Percentiles rank a stretch among this genome's conserved stretches.
Conservation (phyloP, 2,329 filamentous ascomycete species). For the Beauveria sp. region DNA sequence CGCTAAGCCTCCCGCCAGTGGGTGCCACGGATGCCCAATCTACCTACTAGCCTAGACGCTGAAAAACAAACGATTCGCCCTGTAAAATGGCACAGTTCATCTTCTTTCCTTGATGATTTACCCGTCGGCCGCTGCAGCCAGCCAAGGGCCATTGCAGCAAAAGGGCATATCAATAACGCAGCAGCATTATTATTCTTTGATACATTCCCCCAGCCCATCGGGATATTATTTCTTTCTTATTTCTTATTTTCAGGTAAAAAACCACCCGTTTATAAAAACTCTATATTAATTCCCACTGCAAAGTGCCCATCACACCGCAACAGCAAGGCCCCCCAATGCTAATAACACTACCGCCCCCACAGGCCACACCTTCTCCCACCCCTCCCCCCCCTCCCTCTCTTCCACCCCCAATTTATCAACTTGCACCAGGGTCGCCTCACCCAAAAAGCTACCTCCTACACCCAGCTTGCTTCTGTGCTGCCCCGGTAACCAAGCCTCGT, state of each 20-base stretch:
- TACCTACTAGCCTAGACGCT: background rate
- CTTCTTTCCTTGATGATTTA: background rate
- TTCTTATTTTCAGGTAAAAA: background rate
- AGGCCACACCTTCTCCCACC: background rate
- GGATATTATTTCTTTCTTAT: background rate
- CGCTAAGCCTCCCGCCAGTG: no score
- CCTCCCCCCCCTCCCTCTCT: no score
- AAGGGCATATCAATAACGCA: no score
- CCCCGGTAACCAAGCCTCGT: constrained; percentile 9
- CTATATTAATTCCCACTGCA: background rate
- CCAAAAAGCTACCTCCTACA: no score
- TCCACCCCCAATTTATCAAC: no score
- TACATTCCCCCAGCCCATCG: background rate
- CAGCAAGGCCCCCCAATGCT: background rate
- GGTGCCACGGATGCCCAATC: background rate
- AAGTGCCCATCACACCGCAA: background rate
- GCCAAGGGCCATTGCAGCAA: background rate
- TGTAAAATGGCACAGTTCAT: background rate
- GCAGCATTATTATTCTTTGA: no score
- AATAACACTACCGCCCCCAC: background rate
- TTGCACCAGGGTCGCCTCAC: no score
- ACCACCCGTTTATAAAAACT: background rate
- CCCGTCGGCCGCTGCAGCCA: background rate
- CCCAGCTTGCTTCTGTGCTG: background rate
- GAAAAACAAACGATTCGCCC: background rate